Evolutionary conservation across 352 stramenopile genomes (phyloP).

Genomic region (Pythium dissotocum): DNA sequence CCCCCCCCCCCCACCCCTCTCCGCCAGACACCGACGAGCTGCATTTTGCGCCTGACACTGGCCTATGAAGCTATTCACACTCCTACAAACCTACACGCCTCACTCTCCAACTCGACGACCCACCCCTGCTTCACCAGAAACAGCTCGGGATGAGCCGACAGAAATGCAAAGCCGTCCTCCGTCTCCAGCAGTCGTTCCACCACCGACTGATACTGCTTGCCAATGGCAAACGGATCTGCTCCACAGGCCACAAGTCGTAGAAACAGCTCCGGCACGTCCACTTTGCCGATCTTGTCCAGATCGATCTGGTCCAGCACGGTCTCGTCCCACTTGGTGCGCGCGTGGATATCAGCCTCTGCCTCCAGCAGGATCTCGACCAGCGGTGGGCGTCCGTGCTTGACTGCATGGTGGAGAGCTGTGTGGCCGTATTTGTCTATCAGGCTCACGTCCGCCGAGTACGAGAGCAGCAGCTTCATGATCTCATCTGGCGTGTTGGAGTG

Average conservation of each 20-base stretch:
- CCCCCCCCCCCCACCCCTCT: no score
- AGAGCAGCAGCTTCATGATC: not conserved
- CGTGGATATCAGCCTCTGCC: not conserved
- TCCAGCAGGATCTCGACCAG: not conserved
- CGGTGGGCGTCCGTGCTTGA: not conserved
- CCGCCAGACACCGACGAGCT: no score
- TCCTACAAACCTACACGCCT: no score
- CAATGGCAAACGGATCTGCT: not conserved
- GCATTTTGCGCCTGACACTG: no score
- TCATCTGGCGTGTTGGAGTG: not conserved
- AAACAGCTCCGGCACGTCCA: not conserved
- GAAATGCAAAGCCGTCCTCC: not conserved
- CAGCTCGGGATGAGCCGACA: not conserved
- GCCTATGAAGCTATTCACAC: no score
- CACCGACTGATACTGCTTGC: not conserved
- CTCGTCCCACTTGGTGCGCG: not conserved
- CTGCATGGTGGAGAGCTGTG: not conserved
- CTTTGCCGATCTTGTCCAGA: not conserved
- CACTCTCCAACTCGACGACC: no score
- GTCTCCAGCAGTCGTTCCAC: not conserved
- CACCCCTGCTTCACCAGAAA: no score
- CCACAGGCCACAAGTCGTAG: not conserved
- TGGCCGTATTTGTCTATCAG: not conserved
- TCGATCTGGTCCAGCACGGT: not conserved
- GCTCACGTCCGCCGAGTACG: not conserved